Base-by-base conservation (phyloP, 2,329 filamentous ascomycete genomes). In the Colletotrichum cereale region DNA sequence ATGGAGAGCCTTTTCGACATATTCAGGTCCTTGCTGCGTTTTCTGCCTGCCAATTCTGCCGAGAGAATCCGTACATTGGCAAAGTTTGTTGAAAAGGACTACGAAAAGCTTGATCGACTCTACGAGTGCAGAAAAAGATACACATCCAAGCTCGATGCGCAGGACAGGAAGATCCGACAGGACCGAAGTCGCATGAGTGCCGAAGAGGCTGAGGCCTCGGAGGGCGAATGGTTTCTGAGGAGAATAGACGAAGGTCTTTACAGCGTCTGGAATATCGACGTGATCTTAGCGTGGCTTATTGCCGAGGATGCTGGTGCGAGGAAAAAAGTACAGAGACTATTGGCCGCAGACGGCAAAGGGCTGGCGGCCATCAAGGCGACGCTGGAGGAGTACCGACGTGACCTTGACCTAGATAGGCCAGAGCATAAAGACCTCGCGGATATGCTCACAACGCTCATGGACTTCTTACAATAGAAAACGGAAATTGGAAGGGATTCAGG, bases 31-130 rank as follows among this genome's bases (percentile, higher is more conserved):
- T 87, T 99, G 79, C 86, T 99, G 1, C 91, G 95, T 31, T 86
- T 91, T 5, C 82, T 99, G 1, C 95, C 95, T 0, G 93, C 90
- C 21, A 90, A 94, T 40, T 95, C 93, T 1, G 86, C 93, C 0
- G 87, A 91, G 40, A 89, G 96, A 7, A 97, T 98, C 75, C 90
- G 96, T 5, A 89, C 92, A 0, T 87, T 98, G 5, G 96, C 95
- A 58, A 99, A 99, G 78, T 98, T 98, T 77, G 92, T 97, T 24
- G 96, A 99, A 80, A 97, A 94, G 79, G 91, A 97, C 74, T 97
- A 97, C 79, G 94, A 92, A 75, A 98, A 98, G 85, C 89, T 94
- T 47, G 83, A 79, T 7, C 93, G 91, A 78, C 85, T 98, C 5
- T 80, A 97, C 44, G 85, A 87, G 71, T 81, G 98, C 58, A 89